These are phyloP conservation scores for Lactarius quietus DNA, from an alignment of 768 basidiomycete species.

Conservation along the genomic window DNA sequence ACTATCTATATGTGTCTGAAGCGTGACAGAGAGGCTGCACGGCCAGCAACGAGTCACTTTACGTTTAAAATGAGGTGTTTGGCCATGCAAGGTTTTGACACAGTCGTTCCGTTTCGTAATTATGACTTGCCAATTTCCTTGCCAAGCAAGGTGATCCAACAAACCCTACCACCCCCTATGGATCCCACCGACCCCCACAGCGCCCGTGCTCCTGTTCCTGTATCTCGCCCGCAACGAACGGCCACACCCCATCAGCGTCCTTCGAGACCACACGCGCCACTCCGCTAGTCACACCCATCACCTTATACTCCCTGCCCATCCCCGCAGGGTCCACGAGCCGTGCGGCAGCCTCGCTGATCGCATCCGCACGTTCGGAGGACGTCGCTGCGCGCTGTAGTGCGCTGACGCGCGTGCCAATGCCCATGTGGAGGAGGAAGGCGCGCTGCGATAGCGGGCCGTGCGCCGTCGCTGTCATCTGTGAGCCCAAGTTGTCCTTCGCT, in stretches of 20 bases:
- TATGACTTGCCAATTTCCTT: too few relatives aligned
- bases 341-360: constrained; percentile 57
- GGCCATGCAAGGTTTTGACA: too few relatives aligned
- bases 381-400: constrained; percentile 51
- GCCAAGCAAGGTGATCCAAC: too few relatives aligned
- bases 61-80: too few relatives aligned
- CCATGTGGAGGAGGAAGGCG: constrained; percentile 75
- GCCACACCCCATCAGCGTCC: constrained; percentile 31
- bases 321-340: constrained; percentile 73
- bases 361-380: constrained; percentile 46
- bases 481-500: too few relatives aligned
- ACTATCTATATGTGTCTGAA: too few relatives aligned
- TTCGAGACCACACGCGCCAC: background rate
- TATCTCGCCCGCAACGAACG: constrained; percentile 14
- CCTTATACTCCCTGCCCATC: constrained; percentile 87
- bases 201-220: background rate
- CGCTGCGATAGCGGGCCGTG: constrained; percentile 76
- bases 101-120: too few relatives aligned
- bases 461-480: constrained; percentile 34
- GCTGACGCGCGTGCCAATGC: constrained; percentile 62
- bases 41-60: too few relatives aligned
- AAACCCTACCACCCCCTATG: too few relatives aligned
- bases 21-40: too few relatives aligned
- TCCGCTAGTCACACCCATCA: constrained; percentile 55
- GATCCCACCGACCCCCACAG: too few relatives aligned